Base-by-base conservation (phyloP, 805 yeast species). In the Myxozyma lipomycoides region DNA sequence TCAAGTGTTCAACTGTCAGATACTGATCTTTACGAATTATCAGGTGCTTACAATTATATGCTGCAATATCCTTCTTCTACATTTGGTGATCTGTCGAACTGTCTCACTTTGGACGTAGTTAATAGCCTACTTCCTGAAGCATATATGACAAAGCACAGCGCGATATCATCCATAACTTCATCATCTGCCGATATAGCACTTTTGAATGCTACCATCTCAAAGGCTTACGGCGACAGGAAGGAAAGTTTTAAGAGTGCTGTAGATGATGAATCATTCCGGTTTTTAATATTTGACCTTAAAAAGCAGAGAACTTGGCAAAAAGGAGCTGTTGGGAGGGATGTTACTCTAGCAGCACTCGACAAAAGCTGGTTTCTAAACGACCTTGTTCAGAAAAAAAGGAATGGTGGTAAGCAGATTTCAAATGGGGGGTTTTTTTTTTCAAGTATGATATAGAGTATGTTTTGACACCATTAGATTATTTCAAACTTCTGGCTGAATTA, bases 281-380 rank as follows among this genome's bases (percentile, higher is more conserved):
- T 75, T 52, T 70, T 78, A 0, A 59, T 65, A 2, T 67, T 79
- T 4, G 74, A 78, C 46, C 64, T 72, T 46, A 72, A 48, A 39
- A 45, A 40, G 26, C 57, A 70, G 35, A 56, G 62, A n/a, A 66
- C 73, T 0, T 64, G 71, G 40, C 63, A 73, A 12, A 68, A 69
- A 0, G 67, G 69, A 12, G 66, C 71, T 3, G 61, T 66, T 1
- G 67, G 71, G 0, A 67, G 68, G 2, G 73, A 74, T 43, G 64
- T 73, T 22, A 82, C 86, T 25, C 61, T 66, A 4, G 79, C 78
- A 51, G 76, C 75, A 15, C 52, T 78, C 17, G 91, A 86, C 63
- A 78, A 80, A 57, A 71, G 84, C 1, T 79, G 86, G 82, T 79
- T 78, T 59, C 60, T 83, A 12, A 58, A 66, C 18, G 56, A 70